Base-by-base conservation (phyloP, 306 rosid species). In the Sicyos edulis region DNA sequence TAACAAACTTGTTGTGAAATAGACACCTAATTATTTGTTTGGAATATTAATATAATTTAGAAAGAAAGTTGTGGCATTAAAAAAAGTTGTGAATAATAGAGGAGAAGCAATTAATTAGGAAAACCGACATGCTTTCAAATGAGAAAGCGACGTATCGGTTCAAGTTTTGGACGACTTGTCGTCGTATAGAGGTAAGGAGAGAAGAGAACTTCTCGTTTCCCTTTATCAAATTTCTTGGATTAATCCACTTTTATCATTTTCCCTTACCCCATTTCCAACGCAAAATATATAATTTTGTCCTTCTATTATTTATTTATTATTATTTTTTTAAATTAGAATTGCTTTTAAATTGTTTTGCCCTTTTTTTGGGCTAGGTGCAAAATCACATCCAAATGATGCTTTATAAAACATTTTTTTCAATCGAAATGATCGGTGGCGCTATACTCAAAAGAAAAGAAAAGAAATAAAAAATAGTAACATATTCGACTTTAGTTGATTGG, bases 141-240 rank as follows among this genome's bases (percentile, higher is more conserved):
- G 57, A 40, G 72, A 68, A 49, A 47, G 22, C 72, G 72, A 68
- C 44, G 21, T 14, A 21, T 68, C 72, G 72, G 57, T 68, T 68
- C 57, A 22, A 68, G 17, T 68, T 67, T 47, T 49, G 57, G 47
- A 47, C 57, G 72, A 68, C 72, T 21, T 68, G 56, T 45, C 72
- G 57, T 68, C 5, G n/a, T 37, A 37, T 37, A 37, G 1, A 34
- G 24, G 15, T 1, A 53, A 16, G 54, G 15, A 15, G n/a, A 49
- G 54, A 47, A 51, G 54, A 51, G 17, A 51, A 14, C 0, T 10
- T 54, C 61, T 7, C 61, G 8, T 19, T 54, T 8, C 29, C 29
- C 59, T 55, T 55, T 20, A 20, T 55, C 0, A 20, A 55, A 20
- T 55, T 55, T n/a, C 57, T 54, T 7, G 11, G 19, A 16, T 54